Conservation (phyloP, 1,284 basidiomycete species). For the Chiua sp. region DNA sequence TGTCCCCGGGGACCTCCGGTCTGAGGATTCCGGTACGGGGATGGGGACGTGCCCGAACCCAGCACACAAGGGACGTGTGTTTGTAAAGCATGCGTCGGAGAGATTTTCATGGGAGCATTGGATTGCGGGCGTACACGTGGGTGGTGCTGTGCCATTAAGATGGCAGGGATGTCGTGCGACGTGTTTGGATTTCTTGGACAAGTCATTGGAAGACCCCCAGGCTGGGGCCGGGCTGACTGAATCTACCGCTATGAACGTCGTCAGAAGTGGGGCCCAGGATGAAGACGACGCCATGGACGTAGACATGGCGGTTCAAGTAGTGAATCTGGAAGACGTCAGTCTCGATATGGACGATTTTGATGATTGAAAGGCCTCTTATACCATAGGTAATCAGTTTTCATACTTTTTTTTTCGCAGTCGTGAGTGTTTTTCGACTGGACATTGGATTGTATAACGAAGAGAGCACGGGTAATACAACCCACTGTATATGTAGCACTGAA, state of each 20-base stretch:
- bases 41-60: slow-evolving; percentile 59
- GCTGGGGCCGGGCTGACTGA: neutral
- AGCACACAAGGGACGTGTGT: slow-evolving; percentile 49
- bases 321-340: slow-evolving; percentile 31
- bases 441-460: neutral
- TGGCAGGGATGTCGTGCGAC: slow-evolving; percentile 71
- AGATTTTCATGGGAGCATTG: slow-evolving; percentile 66
- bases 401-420: no score
- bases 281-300: slow-evolving; percentile 22
- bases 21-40: slow-evolving; percentile 4
- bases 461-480: no score
- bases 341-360: slow-evolving; percentile 36
- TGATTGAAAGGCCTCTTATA: neutral
- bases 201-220: slow-evolving; percentile 11
- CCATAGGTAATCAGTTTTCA: neutral
- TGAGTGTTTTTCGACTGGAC: neutral
- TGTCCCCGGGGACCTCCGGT: slow-evolving; percentile 38
- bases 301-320: slow-evolving; percentile 37
- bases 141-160: slow-evolving; percentile 60
- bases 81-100: slow-evolving; percentile 64
- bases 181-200: slow-evolving; percentile 65
- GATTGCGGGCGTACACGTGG: slow-evolving; percentile 58
- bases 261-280: slow-evolving; percentile 7
- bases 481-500: neutral
- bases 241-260: neutral